These are phyloP conservation scores for Nannizzia gypsea DNA, from an alignment of 2,329 filamentous ascomycete species.

Conservation along the genomic window DNA sequence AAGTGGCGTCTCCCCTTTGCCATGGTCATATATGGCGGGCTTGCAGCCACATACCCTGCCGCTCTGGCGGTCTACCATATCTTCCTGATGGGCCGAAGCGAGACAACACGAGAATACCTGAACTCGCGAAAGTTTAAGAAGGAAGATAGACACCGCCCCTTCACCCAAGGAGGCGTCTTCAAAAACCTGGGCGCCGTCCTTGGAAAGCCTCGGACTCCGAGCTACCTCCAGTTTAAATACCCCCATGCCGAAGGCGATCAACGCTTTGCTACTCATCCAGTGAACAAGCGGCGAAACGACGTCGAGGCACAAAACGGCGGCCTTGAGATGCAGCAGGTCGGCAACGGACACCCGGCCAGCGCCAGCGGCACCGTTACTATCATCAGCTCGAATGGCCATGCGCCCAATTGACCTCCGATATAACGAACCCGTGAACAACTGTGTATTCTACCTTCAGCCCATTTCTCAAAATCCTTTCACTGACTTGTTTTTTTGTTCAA, in stretches of 20 bases:
- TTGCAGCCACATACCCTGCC: constrained; percentile 67
- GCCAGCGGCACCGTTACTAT: constrained; percentile 7
- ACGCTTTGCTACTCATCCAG: constrained; percentile 56
- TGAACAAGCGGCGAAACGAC: constrained; percentile 39
- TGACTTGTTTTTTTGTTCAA: neutral
- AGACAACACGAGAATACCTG: constrained; percentile 92
- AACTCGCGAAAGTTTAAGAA: constrained; percentile 93
- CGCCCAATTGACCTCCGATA: neutral
- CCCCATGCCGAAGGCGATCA: constrained; percentile 71
- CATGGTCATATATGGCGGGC: constrained; percentile 69
- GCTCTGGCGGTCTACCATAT: constrained; percentile 80
- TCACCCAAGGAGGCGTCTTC: constrained; percentile 62
- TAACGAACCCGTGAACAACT: neutral
- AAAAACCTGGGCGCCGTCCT: constrained; percentile 75
- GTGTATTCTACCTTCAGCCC: neutral
- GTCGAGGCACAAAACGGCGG: constrained; percentile 43
- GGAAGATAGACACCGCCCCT: constrained; percentile 81
- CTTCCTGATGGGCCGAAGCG: constrained; percentile 78
- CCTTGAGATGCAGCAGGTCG: constrained; percentile 62
- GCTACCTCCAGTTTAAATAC: constrained; percentile 77
- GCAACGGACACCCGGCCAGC: neutral
- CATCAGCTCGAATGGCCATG: neutral
- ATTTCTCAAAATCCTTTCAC: neutral
- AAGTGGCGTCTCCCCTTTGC: constrained; percentile 72
- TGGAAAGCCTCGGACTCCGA: constrained; percentile 70